Base-by-base conservation (phyloP, 352 stramenopile genomes). In the Globisporangium solare region DNA sequence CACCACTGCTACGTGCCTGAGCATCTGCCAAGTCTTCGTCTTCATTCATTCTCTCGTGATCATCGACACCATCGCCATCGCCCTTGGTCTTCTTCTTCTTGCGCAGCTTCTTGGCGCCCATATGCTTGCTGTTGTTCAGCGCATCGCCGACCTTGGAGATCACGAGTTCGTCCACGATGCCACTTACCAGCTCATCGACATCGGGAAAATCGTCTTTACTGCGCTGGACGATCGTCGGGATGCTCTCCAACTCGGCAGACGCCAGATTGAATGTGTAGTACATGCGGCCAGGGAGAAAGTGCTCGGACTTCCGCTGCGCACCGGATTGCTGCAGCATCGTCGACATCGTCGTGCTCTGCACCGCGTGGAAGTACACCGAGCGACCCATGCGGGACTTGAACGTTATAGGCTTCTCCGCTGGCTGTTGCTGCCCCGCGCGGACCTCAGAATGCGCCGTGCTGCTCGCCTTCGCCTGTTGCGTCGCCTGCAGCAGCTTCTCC, bases 181-280 rank as follows among this genome's bases (percentile, higher is more conserved):
- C 82, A 56, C 60, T 78, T 1, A 85, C 67, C 5, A 87, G 58
- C 17, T 87, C 78, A 55, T 89, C 74, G 0, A 67, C 56, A 41
- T 79, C 78, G 0, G 74, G 79, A 48, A 73, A 88, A 54, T 91
- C 80, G 13, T 91, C 80, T 62, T 86, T 89, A 54, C 79, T 91
- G 15, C 72, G 67, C 52, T 91, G 83, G 1, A 90, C 71, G 56
- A 79, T 76, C 47, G 76, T 63, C 24, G 83, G 83, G 11, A 80
- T 64, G 42, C 75, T 86, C 12, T 83, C 76, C 1, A 74, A 39
- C 13, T 82, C 75, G 2, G 47, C 20, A 0, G 59, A 49, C 5
- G 59, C 68, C 43, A 90, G 8, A 20, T 81, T 76, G 54, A 90
- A 93, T 3, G 73, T 83, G 55, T 91, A 93, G 61, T 79, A 79